These are phyloP conservation scores for Linderina pennispora DNA, from an alignment of 192 early-diverging fungal genomes.

Conservation along the genomic window DNA sequence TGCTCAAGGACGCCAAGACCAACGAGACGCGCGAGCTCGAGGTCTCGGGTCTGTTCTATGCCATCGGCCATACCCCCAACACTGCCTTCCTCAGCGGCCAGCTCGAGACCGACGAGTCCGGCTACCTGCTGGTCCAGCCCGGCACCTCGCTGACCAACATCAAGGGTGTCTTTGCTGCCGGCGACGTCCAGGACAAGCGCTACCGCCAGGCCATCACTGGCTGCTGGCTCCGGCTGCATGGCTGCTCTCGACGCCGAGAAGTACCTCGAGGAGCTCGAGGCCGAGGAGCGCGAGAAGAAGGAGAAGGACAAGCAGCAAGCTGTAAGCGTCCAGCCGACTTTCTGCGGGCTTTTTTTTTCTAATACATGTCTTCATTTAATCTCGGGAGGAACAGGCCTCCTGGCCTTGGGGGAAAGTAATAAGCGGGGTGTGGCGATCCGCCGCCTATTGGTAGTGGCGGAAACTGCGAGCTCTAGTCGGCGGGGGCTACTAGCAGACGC, in stretches of 20 bases:
- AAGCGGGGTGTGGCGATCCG: no score
- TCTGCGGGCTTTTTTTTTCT: background rate
- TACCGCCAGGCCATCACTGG: conserved; percentile 98
- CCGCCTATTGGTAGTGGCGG: no score
- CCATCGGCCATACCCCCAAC: conserved; percentile 95
- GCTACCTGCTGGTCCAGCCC: conserved; percentile 81
- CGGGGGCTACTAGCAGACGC: no score
- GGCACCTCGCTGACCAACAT: conserved; percentile 81
- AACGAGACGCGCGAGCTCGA: conserved; percentile 57
- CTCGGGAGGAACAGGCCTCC: no score
- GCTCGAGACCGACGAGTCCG: conserved; percentile 76
- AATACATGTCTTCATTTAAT: no score
- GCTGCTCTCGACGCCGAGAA: conserved; percentile 95
- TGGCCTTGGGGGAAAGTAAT: no score
- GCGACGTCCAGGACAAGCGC: conserved; percentile 94
- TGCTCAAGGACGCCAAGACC: conserved; percentile 72
- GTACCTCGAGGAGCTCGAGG: conserved; percentile 75
- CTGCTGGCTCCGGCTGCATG: conserved; percentile 96
- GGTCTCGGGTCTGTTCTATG: conserved; percentile 94
- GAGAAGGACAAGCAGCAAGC: no score
- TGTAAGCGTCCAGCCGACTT: no score
- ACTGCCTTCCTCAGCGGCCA: conserved; percentile 67
- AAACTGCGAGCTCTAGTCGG: no score
- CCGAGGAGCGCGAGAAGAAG: conserved; percentile 39
- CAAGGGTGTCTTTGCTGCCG: conserved; percentile 92